Percentiles rank a stretch among this genome's conserved stretches.
These are phyloP conservation scores for Clitopilus hobsonii DNA, from an alignment of 768 basidiomycete species.

Conservation along the genomic window DNA sequence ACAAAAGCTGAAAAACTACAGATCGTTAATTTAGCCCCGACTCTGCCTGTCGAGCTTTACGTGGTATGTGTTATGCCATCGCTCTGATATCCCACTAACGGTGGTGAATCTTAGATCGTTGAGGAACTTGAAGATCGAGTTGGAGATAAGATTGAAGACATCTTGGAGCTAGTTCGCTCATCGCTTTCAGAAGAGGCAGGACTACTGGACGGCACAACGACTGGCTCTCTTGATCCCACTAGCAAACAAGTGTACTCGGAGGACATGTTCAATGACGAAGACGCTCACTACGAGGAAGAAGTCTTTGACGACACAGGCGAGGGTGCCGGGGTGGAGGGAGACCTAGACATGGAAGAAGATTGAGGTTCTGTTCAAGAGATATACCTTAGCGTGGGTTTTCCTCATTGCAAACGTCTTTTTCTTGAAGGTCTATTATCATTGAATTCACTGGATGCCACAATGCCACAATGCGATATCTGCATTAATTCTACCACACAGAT, in stretches of 20 bases:
- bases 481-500: too few relatives aligned
- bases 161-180: conserved; percentile 52
- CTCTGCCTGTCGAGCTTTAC: conserved; percentile 79
- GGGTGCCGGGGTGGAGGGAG: conserved; percentile 64
- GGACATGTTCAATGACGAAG: conserved; percentile 14
- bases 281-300: conserved; percentile 38
- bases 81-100: background rate
- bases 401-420: background rate
- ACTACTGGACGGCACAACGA: conserved; percentile 2
- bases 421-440: too few relatives aligned
- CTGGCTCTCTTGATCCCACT: background rate
- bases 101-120: conserved; percentile 58
- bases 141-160: conserved; percentile 61
- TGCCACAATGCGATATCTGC: too few relatives aligned
- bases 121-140: conserved; percentile 89
- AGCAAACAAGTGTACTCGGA: background rate
- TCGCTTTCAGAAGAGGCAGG: conserved; percentile 23
- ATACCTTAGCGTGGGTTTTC: background rate
- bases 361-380: conserved; percentile 11
- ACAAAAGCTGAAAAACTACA: conserved; percentile 93
- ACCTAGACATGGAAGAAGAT: conserved; percentile 65
- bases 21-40: conserved; percentile 86
- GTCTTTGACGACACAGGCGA: conserved; percentile 64
- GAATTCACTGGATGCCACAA: too few relatives aligned
- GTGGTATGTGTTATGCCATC: conserved; percentile 52